Evolutionary conservation across 805 yeast species (phyloP).

Genomic region (Scheffersomyces lignosus): DNA sequence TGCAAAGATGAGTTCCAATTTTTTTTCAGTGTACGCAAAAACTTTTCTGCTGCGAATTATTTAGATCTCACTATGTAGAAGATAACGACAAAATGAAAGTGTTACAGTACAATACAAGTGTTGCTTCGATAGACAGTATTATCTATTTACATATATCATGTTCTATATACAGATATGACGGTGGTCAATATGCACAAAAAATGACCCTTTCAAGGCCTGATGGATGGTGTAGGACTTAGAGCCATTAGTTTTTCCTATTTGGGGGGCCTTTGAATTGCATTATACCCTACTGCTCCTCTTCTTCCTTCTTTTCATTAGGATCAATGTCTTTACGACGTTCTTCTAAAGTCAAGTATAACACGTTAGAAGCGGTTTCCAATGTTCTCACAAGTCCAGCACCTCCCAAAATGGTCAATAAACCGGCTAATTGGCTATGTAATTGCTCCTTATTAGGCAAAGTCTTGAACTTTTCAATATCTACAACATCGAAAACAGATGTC

Average conservation of each 20-base stretch:
- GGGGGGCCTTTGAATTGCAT: no score
- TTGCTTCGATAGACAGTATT: no score
- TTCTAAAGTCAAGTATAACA: constrained; percentile 73
- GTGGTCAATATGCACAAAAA: no score
- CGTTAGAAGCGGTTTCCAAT: constrained; percentile 65
- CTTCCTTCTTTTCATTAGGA: constrained; percentile 15
- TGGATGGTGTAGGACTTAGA: no score
- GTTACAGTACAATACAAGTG: no score
- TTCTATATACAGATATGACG: no score
- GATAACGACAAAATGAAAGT: no score
- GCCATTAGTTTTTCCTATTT: no score
- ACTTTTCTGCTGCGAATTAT: no score
- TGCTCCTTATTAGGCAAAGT: constrained; percentile 69
- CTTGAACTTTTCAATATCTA: constrained; percentile 58
- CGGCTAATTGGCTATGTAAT: constrained; percentile 79
- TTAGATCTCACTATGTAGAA: no score
- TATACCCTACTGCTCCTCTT: constrained; percentile 4
- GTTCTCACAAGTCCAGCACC: constrained; percentile 90
- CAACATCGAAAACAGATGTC: constrained; percentile 50
- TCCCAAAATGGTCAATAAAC: constrained; percentile 77
- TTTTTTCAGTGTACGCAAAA: constrained; percentile 3
- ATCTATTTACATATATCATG: no score
- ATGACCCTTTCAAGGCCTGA: no score
- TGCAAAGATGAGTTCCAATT: constrained; percentile 5
- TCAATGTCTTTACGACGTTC: constrained; percentile 51